Conservation (phyloP, 2,329 filamentous ascomycete genomes). For the Talaromyces sp. region DNA sequence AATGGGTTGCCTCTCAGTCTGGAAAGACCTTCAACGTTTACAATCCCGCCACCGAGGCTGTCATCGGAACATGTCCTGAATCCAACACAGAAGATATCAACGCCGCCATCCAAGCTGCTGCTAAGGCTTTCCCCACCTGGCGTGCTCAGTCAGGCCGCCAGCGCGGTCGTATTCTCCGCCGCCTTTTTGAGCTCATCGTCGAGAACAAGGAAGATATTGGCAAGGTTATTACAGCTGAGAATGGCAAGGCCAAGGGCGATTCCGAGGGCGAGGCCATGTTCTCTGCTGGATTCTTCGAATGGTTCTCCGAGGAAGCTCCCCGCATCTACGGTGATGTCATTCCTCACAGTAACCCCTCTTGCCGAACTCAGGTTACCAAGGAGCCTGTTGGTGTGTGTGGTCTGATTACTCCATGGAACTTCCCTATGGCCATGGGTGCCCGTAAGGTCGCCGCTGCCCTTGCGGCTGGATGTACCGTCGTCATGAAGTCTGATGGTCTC, state of each 20-base stretch:
- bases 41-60: slow-evolving; percentile 75
- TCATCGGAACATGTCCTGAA: slow-evolving; percentile 77
- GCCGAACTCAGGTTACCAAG: slow-evolving; percentile 2
- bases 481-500: slow-evolving; percentile 34
- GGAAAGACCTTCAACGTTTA: slow-evolving; percentile 85
- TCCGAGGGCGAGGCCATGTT: slow-evolving; percentile 59
- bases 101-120: slow-evolving; percentile 75
- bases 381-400: slow-evolving; percentile 10
- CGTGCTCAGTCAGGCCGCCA: slow-evolving; percentile 60
- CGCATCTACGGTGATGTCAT: slow-evolving; percentile 9
- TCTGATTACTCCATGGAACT: slow-evolving; percentile 10
- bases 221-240: slow-evolving; percentile 64
- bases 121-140: slow-evolving; percentile 64
- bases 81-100: slow-evolving; percentile 75
- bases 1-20: slow-evolving; percentile 80
- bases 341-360: slow-evolving; percentile 2
- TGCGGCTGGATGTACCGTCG: slow-evolving; percentile 41
- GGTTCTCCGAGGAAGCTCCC: slow-evolving; percentile 63
- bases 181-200: slow-evolving; percentile 64
- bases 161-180: slow-evolving; percentile 59
- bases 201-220: slow-evolving; percentile 65
- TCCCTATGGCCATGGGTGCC: slow-evolving; percentile 62
- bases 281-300: slow-evolving; percentile 60
- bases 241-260: slow-evolving; percentile 64
- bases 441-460: slow-evolving; percentile 39